These are phyloP conservation scores for Hypomontagnella monticulosa DNA, from an alignment of 495 filamentous ascomycete species.

Conservation along the genomic window DNA sequence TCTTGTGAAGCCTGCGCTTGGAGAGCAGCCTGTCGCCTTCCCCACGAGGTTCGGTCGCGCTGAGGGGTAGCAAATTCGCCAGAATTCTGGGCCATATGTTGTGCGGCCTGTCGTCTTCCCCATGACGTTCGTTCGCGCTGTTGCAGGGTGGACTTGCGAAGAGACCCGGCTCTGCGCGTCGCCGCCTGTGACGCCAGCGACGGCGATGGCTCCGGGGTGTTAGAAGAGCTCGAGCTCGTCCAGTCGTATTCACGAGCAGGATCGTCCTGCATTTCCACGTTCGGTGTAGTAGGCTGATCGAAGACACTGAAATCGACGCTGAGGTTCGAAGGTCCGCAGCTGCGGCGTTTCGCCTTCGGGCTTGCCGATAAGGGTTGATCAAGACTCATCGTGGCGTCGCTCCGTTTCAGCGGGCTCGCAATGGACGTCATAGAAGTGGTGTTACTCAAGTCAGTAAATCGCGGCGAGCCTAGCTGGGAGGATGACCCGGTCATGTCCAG, in stretches of 20 bases:
- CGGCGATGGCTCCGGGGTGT: constrained; percentile 45
- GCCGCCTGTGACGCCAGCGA: constrained; percentile 44
- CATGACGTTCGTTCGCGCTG: constrained; percentile 76
- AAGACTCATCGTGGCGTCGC: constrained; percentile 87
- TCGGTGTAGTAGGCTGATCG: constrained; percentile 58
- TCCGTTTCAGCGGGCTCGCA: constrained; percentile 90
- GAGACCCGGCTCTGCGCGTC: constrained; percentile 70
- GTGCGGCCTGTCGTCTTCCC: constrained; percentile 60
- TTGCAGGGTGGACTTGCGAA: constrained; percentile 87
- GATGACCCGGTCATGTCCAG: constrained; percentile 61
- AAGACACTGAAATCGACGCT: constrained; percentile 75
- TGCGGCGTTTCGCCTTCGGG: constrained; percentile 86
- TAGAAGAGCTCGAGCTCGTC: constrained; percentile 40
- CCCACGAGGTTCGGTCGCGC: constrained; percentile 55
- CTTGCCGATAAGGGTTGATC: constrained; percentile 81
- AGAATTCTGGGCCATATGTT: constrained; percentile 55
- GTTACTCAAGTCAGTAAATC: constrained; percentile 53
- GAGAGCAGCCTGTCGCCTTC: constrained; percentile 57
- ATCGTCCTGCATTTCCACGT: constrained; percentile 60
- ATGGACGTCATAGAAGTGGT: constrained; percentile 58
- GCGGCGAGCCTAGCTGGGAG: constrained; percentile 58
- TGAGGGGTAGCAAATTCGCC: constrained; percentile 60
- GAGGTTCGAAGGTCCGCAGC: constrained; percentile 72
- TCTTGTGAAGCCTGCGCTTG: constrained; percentile 56
- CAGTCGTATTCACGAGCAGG: constrained; percentile 55